A percentile compares a stretch with the other conserved stretches of the same genome.
These are phyloP conservation scores for Coemansia sp. DNA, from an alignment of 192 early-diverging fungal genomes.

Conservation along the genomic window DNA sequence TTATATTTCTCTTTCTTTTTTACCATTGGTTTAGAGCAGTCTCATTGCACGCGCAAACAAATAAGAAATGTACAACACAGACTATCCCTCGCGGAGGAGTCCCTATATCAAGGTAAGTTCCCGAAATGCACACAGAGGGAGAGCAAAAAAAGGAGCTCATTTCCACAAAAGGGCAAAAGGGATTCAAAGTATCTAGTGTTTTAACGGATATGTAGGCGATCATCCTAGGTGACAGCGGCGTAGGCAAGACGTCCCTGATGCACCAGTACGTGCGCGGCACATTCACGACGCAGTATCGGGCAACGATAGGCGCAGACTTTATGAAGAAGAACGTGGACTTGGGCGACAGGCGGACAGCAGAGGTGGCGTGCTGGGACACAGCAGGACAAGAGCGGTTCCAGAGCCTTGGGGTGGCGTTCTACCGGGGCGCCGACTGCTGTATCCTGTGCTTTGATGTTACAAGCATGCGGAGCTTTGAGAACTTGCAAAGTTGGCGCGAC, in stretches of 20 bases:
- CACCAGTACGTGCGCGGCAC: conserved; percentile 99
- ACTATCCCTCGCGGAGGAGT: conserved; percentile 35
- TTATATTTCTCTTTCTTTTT: neutral
- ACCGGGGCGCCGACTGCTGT: conserved; percentile 99
- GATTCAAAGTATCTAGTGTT: too few relatives aligned
- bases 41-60: neutral
- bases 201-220: conserved; percentile 32
- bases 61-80: conserved; percentile 52
- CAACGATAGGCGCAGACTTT: conserved; percentile 99
- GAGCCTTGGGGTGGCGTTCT: conserved; percentile 96
- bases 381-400: conserved; percentile 99
- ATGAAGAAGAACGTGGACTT: conserved; percentile 92
- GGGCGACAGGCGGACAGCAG: conserved; percentile 89
- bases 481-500: conserved; percentile 95
- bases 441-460: conserved; percentile 97
- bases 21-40: neutral
- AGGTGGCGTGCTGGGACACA: conserved; percentile 98
- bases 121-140: too few relatives aligned
- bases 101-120: conserved; percentile 46
- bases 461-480: conserved; percentile 91
- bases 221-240: conserved; percentile 64
- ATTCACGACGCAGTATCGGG: conserved; percentile 98
- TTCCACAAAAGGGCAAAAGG: neutral
- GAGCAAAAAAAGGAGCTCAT: neutral
- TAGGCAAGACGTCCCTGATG: conserved; percentile 98